These are phyloP conservation scores for Naganishia sp. DNA, from an alignment of 1,284 basidiomycete genomes.

Conservation along the genomic window DNA sequence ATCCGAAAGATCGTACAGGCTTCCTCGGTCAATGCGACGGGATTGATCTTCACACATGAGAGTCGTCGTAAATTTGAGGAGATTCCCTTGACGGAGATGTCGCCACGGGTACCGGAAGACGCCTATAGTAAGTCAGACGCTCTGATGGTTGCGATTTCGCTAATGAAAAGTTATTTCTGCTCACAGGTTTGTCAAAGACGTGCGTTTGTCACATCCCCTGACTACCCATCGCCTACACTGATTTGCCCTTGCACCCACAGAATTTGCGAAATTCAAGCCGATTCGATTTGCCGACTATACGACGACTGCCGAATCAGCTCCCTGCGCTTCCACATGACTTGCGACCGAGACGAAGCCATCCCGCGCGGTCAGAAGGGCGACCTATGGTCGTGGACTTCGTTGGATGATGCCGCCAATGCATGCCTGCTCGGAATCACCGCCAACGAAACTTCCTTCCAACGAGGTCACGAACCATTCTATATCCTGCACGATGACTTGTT, in stretches of 20 bases:
- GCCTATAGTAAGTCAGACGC: conserved; percentile 38
- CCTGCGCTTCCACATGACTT: conserved; percentile 49
- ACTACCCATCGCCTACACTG: neutral
- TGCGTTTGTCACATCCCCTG: conserved; percentile 30
- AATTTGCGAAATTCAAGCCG: conserved; percentile 51
- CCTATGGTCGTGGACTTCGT: conserved; percentile 48
- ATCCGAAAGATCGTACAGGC: conserved; percentile 51
- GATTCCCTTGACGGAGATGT: conserved; percentile 46
- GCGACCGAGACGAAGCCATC: conserved; percentile 29
- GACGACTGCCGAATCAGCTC: conserved; percentile 48
- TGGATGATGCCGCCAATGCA: conserved; percentile 43
- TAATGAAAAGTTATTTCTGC: neutral
- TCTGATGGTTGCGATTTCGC: neutral
- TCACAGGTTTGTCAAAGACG: conserved; percentile 46
- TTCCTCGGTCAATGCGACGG: conserved; percentile 47
- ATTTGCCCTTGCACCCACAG: conserved; percentile 28
- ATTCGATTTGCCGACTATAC: conserved; percentile 42
- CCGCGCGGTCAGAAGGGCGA: conserved; percentile 35
- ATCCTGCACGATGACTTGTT: conserved; percentile 39
- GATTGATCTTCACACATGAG: conserved; percentile 41
- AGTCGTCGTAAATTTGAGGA: conserved; percentile 36
- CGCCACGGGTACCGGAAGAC: conserved; percentile 34
- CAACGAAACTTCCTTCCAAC: conserved; percentile 38
- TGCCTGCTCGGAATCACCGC: conserved; percentile 45
- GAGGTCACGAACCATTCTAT: conserved; percentile 52